Percentiles rank a stretch among this genome's conserved stretches.
Conservation (phyloP, 116 monocot species). For the Papilionanthe hybrid region DNA sequence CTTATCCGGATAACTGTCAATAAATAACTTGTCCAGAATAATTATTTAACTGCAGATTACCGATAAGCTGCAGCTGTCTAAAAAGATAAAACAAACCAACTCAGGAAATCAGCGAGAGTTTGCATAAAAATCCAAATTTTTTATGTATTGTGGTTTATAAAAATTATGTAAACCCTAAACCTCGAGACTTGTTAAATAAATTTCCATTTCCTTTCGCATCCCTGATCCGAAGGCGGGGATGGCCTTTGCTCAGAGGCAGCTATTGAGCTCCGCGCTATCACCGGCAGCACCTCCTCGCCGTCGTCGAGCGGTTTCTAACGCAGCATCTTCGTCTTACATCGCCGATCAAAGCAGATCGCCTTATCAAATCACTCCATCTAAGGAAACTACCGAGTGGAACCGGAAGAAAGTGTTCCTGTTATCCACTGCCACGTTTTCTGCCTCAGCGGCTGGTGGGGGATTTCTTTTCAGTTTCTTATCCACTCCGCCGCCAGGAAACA, state of each 20-base stretch:
- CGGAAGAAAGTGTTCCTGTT: slow-evolving; percentile 19
- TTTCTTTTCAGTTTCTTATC: slow-evolving; percentile 27
- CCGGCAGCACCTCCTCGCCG: slow-evolving; percentile 4
- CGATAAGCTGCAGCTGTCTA: no score
- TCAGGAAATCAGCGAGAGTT: no score
- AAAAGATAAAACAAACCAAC: no score
- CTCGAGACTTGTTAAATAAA: no score
- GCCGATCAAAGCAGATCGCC: background rate
- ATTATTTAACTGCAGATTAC: no score
- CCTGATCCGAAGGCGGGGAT: background rate
- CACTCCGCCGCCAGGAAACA: slow-evolving; percentile 8
- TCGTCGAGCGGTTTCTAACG: slow-evolving; percentile 1
- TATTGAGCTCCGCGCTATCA: slow-evolving; percentile 20
- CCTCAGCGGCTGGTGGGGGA: slow-evolving; percentile 20
- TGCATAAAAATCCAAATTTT: no score
- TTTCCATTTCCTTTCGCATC: background rate
- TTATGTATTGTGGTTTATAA: no score
- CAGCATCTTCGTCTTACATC: background rate
- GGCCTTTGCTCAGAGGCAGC: slow-evolving; percentile 13
- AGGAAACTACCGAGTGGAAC: background rate
- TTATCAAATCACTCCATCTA: background rate
- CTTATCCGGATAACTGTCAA: no score
- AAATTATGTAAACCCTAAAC: no score
- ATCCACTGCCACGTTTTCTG: slow-evolving; percentile 16
- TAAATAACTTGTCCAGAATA: no score